Base-by-base conservation (phyloP, 192 early-diverging fungal species). In the Glomus cerebriforme region DNA sequence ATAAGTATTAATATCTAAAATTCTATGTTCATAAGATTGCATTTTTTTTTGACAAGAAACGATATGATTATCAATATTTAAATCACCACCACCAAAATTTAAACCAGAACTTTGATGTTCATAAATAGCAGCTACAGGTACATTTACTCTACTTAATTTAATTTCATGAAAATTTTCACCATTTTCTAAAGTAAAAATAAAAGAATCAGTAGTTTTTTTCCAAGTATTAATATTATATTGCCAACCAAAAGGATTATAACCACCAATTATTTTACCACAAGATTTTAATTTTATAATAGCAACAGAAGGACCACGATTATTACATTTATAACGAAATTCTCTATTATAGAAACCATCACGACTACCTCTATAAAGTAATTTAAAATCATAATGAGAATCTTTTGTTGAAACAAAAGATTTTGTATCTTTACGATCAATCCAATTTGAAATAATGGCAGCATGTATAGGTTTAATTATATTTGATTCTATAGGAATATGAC, bases 31-130 rank as follows among this genome's bases (percentile, higher is more conserved):
- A 67, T 34, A 67, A 67, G 27, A 34, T 22, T 32, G 47, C 47
- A 54, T 54, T 19, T 19, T 34, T 35, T 67, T 27, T 12, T 34
- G 10, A 34, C 65, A 67, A 34, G 65, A 34, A 0, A 27, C 65
- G 35, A 19, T 67, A 32, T 22, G 27, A 22, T 32, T 26, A 34
- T 67, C 19, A 7, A 35, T 19, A 32, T 22, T 67, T 22, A 67
- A 67, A 67, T 67, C 65, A 19, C 31, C 65, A 67, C 31, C 31
- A 32, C 65, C 65, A 67, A 67, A 67, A 29, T 67, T 34, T 12
- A 63, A 29, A 15, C 47, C 47, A 54, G 15, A 15, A 19, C 47
- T 32, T 7, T 67, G 17, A 13, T 32, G 31, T 29, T 15, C 17
- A 6, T 22, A 34, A 15, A 34, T 32, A 22, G 17, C 27, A 67